A percentile compares a stretch with the other conserved stretches of the same genome.
Conservation (phyloP, 495 filamentous ascomycete genomes). For the Xylaria sp. region DNA sequence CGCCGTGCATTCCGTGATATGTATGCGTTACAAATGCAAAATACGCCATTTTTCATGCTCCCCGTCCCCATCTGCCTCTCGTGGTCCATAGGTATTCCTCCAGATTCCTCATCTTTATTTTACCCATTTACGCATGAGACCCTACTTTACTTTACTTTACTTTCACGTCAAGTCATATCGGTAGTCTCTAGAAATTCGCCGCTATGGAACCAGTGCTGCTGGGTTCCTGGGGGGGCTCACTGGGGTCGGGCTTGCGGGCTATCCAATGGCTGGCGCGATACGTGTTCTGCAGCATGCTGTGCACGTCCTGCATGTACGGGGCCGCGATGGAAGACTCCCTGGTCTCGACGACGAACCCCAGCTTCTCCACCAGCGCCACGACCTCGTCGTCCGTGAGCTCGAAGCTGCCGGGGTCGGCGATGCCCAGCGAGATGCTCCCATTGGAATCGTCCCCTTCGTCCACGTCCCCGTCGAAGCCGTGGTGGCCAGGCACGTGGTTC, state of each 20-base stretch:
- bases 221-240: background rate
- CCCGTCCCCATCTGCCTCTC: background rate
- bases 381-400: conserved; percentile 91
- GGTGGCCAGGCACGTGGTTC: conserved; percentile 55
- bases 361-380: conserved; percentile 70
- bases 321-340: conserved; percentile 60
- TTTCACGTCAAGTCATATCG: background rate
- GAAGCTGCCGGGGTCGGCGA: conserved; percentile 82
- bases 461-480: conserved; percentile 53
- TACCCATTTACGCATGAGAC: background rate
- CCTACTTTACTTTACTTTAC: background rate
- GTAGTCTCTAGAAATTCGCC: background rate
- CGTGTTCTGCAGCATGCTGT: conserved; percentile 83
- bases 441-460: too few relatives aligned
- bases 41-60: conserved; percentile 10
- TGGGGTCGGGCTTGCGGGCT: conserved; percentile 66
- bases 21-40: conserved; percentile 17
- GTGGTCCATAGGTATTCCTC: background rate
- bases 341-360: conserved; percentile 78
- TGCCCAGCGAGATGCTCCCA: conserved; percentile 53
- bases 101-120: background rate
- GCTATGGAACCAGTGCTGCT: background rate
- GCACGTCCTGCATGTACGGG: conserved; percentile 84
- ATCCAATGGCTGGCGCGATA: conserved; percentile 85
- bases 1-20: conserved; percentile 15